These are phyloP conservation scores for Lycium barbarum DNA, from an alignment of 257 asterid species.

Conservation along the genomic window DNA sequence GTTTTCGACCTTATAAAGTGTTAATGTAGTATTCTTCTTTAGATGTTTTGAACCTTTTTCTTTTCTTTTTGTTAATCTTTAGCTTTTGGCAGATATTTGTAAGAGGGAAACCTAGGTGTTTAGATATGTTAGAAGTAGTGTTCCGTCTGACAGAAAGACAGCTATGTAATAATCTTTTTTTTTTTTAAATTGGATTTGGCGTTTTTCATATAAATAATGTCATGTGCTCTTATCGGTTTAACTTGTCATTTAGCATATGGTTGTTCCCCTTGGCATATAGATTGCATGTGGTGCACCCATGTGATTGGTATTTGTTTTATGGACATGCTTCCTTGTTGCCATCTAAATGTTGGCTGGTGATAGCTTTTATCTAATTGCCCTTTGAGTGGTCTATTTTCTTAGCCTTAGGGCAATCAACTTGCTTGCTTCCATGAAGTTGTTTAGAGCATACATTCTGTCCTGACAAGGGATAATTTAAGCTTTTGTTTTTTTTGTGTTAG, in stretches of 20 bases:
- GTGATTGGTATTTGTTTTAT: neutral
- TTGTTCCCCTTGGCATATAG: neutral
- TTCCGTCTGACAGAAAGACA: neutral
- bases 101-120: conserved; percentile 16
- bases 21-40: neutral
- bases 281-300: neutral
- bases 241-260: neutral
- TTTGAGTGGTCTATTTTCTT: neutral
- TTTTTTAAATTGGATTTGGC: neutral
- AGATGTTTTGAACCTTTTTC: neutral
- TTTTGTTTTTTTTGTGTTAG: neutral
- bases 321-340: neutral
- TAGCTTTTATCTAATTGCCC: neutral
- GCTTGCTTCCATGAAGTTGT: neutral
- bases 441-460: neutral
- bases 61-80: neutral
- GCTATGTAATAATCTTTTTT: conserved; percentile 20
- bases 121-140: neutral
- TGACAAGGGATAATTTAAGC: neutral
- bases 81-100: neutral
- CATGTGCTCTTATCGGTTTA: neutral
- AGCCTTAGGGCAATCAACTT: neutral
- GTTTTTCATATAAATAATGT: neutral
- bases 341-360: neutral
- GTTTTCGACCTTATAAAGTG: neutral